phyloP scores from a whole-genome alignment of 2,329 filamentous ascomycete genomes.

The Cyphellophora europaea region DNA sequence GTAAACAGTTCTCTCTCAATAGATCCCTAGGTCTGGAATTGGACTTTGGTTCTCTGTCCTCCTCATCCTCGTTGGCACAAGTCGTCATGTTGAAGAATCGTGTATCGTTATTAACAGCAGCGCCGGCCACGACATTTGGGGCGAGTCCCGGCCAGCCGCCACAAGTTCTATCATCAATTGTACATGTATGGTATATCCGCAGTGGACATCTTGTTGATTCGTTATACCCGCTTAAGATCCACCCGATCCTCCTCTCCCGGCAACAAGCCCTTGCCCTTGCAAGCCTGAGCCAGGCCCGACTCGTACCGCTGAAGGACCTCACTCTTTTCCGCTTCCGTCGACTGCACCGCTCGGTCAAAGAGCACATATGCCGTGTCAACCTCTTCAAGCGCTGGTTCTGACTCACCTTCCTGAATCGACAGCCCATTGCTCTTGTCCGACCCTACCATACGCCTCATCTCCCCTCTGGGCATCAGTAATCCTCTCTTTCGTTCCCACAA shows the following conservation, averaged over 20 bases:
- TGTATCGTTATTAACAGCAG: too few relatives aligned
- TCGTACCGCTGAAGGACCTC: not conserved
- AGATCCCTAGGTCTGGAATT: too few relatives aligned
- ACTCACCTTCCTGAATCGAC: conserved; percentile 1
- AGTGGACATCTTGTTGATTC: too few relatives aligned
- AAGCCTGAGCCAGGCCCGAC: conserved; percentile 3
- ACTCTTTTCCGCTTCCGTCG: not conserved
- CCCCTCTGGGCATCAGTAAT: conserved; percentile 11
- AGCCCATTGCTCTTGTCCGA: not conserved
- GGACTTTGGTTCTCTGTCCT: too few relatives aligned
- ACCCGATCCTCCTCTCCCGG: not conserved
- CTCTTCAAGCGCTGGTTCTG: conserved; percentile 1
- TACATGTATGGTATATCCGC: too few relatives aligned
- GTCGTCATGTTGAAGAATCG: too few relatives aligned
- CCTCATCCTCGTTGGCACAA: too few relatives aligned
- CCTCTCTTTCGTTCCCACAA: conserved; percentile 10
- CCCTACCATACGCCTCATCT: conserved; percentile 9
- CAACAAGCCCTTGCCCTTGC: not conserved
- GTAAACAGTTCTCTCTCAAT: too few relatives aligned
- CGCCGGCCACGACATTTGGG: too few relatives aligned
- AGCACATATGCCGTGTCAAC: conserved; percentile 14
- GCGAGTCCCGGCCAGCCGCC: too few relatives aligned
- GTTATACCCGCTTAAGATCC: not conserved
- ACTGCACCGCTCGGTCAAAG: too few relatives aligned
- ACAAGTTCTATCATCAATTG: too few relatives aligned